Evolutionary conservation across 108 stramenopile genomes (phyloP).

Genomic region (Heterococcus sp.): DNA sequence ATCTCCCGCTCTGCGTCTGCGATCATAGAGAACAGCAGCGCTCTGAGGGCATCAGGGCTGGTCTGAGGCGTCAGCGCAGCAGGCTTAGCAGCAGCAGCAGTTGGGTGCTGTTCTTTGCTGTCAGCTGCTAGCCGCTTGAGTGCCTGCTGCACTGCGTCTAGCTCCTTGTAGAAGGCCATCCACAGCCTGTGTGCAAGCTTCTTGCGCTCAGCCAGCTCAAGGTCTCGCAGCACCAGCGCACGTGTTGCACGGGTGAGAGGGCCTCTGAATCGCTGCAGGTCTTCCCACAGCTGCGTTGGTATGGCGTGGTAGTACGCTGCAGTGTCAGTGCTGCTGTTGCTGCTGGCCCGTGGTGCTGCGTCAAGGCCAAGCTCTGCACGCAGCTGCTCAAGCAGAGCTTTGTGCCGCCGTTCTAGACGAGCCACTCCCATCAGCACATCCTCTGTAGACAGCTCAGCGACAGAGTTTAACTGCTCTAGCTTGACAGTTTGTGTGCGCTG

Average conservation of each 20-base stretch:
- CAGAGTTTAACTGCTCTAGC: background rate
- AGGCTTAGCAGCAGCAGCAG: background rate
- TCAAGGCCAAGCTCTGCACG: slow-evolving; percentile 5
- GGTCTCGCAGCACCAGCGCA: slow-evolving; percentile 12
- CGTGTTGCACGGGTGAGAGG: slow-evolving; percentile 13
- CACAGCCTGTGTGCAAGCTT: slow-evolving; percentile 27
- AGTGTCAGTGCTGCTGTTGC: background rate
- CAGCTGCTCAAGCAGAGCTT: slow-evolving; percentile 5
- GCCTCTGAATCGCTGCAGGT: background rate
- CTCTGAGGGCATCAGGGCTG: background rate
- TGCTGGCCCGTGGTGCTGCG: background rate
- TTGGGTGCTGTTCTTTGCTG: background rate
- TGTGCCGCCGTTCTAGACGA: slow-evolving; percentile 19
- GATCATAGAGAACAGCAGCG: slow-evolving; percentile 13
- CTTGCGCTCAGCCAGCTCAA: slow-evolving; percentile 1
- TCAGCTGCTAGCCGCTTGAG: slow-evolving; percentile 4
- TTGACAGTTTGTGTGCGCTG: background rate
- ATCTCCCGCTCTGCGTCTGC: slow-evolving; percentile 21
- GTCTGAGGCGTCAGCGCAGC: background rate
- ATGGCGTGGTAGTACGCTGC: background rate
- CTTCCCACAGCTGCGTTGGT: background rate
- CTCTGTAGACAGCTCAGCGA: background rate
- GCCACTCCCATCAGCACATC: background rate
- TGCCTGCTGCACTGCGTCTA: slow-evolving; percentile 16
- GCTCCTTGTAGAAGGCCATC: slow-evolving; percentile 38